A percentile compares a stretch with the other conserved stretches of the same genome.
Conservation (phyloP, 306 rosid genomes). For the Castanea crenata region DNA sequence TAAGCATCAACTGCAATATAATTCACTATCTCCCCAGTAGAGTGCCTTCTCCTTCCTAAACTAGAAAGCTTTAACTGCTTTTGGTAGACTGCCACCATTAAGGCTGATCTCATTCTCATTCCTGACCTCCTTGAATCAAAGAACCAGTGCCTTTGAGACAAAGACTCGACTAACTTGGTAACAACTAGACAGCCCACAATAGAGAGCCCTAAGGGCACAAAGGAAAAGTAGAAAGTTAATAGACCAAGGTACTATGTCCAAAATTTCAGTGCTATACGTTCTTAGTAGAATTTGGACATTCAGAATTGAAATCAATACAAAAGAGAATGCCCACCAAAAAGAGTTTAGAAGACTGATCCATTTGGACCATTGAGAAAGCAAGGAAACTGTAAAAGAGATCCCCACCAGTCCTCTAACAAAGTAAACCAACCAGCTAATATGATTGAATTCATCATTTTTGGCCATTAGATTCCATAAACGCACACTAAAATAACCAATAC, state of each 20-base stretch:
- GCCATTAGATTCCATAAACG: conserved; percentile 40
- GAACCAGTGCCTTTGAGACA: conserved; percentile 68
- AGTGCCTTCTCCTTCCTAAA: conserved; percentile 56
- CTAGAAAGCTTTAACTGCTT: conserved; percentile 75
- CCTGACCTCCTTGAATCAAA: conserved; percentile 66
- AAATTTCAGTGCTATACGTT: conserved; percentile 21
- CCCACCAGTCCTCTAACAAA: conserved; percentile 44
- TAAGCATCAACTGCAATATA: conserved; percentile 82
- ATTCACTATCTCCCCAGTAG: conserved; percentile 74
- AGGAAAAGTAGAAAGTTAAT: conserved; percentile 38
- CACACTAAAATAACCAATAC: conserved; percentile 36
- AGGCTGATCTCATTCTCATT: conserved; percentile 74
- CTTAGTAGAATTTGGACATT: conserved; percentile 38
- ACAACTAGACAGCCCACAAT: conserved; percentile 49
- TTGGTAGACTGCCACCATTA: conserved; percentile 71
- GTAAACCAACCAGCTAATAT: conserved; percentile 30
- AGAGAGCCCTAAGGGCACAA: conserved; percentile 44
- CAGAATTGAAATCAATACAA: conserved; percentile 38
- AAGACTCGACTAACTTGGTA: conserved; percentile 50
- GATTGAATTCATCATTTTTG: conserved; percentile 3
- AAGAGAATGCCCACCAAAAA: conserved; percentile 56
- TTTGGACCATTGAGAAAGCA: conserved; percentile 44
- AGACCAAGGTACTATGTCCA: conserved; percentile 41
- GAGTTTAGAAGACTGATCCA: conserved; percentile 39
- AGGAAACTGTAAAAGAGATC: conserved; percentile 48